Conservation (phyloP, 2,329 filamentous ascomycete genomes). For the Hypoxylon rubiginosum region DNA sequence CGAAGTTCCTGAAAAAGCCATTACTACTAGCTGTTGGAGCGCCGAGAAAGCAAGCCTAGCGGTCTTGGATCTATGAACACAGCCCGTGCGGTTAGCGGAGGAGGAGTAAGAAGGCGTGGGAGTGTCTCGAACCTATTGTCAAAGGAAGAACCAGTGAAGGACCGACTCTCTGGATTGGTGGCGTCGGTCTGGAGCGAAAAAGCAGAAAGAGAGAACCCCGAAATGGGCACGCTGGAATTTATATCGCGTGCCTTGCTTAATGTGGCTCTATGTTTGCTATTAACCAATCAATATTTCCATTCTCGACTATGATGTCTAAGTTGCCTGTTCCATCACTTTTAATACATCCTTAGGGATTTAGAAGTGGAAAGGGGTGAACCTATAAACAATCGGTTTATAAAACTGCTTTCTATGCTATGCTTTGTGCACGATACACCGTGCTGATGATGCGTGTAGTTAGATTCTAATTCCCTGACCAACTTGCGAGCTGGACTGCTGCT, state of each 20-base stretch:
- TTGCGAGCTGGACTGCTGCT: conserved; percentile 19
- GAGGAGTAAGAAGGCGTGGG: neutral
- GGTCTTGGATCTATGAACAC: neutral
- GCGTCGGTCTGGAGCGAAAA: conserved; percentile 16
- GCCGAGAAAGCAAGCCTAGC: neutral
- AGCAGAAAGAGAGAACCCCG: conserved; percentile 1
- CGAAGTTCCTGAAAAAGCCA: conserved; percentile 5
- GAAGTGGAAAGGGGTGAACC: neutral
- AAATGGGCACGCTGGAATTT: neutral
- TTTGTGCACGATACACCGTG: conserved; percentile 16
- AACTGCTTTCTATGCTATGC: conserved; percentile 30
- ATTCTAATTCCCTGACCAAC: conserved; percentile 15
- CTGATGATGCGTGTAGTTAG: conserved; percentile 3
- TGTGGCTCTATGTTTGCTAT: neutral
- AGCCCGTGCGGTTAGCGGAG: neutral
- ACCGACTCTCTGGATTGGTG: conserved; percentile 14
- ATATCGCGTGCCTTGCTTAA: neutral
- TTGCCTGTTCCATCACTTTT: neutral
- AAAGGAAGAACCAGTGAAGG: neutral
- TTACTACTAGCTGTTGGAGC: neutral
- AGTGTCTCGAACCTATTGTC: neutral
- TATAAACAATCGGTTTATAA: conserved; percentile 5
- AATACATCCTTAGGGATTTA: neutral
- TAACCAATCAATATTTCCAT: neutral
- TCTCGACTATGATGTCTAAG: neutral